These are phyloP conservation scores for Chlorella ohadii DNA, from an alignment of 139 green algal species.

Conservation along the genomic window DNA sequence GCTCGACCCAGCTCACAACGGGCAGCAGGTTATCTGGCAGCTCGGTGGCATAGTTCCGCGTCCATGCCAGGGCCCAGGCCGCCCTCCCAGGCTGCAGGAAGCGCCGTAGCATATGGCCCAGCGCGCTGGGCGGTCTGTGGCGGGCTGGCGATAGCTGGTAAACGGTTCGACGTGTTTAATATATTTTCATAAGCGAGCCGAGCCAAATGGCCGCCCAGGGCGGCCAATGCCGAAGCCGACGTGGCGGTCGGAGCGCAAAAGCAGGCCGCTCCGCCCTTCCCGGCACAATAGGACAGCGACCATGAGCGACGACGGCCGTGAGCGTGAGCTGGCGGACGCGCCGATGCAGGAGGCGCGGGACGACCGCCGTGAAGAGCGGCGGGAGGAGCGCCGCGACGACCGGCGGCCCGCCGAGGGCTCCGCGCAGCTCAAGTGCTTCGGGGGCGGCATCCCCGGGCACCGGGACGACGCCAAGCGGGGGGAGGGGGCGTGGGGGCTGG, in stretches of 20 bases:
- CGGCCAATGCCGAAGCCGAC: no score
- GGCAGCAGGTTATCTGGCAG: conserved; percentile 45
- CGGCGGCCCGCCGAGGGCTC: not conserved
- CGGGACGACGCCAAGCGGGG: conserved; percentile 60
- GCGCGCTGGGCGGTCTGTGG: not conserved
- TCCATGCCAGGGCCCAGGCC: no score
- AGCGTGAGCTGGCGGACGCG: conserved; percentile 14
- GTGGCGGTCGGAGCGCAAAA: not conserved
- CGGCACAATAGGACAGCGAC: not conserved
- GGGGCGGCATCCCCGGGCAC: conserved; percentile 71
- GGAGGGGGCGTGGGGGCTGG: conserved; percentile 58
- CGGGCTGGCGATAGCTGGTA: not conserved
- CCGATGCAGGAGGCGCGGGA: not conserved
- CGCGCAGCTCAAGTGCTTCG: conserved; percentile 64
- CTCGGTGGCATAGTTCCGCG: not conserved
- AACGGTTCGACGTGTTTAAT: not conserved
- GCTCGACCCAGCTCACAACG: conserved; percentile 14
- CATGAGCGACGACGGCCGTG: conserved; percentile 14
- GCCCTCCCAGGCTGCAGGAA: not conserved
- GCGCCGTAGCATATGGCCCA: not conserved
- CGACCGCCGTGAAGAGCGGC: not conserved
- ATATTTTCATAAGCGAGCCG: no score
- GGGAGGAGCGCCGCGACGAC: not conserved
- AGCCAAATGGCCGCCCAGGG: no score
- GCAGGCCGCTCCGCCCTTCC: not conserved